Base-by-base conservation (phyloP, 768 basidiomycete species). In the Auriscalpium vulgare region DNA sequence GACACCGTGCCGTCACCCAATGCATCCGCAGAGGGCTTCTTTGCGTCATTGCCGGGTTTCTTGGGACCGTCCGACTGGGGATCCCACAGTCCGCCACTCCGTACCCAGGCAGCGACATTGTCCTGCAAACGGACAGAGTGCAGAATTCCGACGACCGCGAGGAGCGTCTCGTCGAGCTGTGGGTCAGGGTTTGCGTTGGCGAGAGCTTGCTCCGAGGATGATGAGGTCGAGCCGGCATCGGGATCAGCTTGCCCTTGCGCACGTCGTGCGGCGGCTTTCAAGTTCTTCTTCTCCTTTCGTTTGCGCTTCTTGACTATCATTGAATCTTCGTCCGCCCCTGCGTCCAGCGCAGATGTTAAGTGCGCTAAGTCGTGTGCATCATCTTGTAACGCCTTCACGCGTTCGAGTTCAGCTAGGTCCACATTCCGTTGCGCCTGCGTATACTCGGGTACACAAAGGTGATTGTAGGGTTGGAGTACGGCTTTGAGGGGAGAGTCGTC, bases 391-490 rank as follows among this genome's bases (percentile, higher is more conserved):
- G 21, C 4, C 37, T 35, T 55, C 9, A 65, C 60, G 14, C 55
- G 57, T 21, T 57, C 47, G 8, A 77, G 59, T 8, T 56, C 59
- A 11, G 57, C 68, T 17, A 78, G 59, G 55, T 79, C 77, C 16
- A 59, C 58, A 16, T 65, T 64, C 34, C 84, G 77, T 64, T 70
- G 71, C 9, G 69, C 61, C 2, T 67, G 71, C 13, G 75, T 72
- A 65, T 91, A 92, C 64, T 91, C 89, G 10, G 71, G 75, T 60
- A 92, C 78, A 64, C 85, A 88, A 19, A 92, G 70, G 64, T 93
- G 91, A 65, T 89, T 93, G 72, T 80, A 87, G 0, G 90, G 91
- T 64, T 93, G 91, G 14, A 86, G 72, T 34, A 72, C 76, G 0
- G 86, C 80, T 61, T 81, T 81, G 57, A 68, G 69, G 29, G 74